A percentile compares a stretch with the other conserved stretches of the same genome.
These are phyloP conservation scores for Domatiomyces catenatus DNA, from an alignment of 2,329 filamentous ascomycete genomes.

Conservation along the genomic window DNA sequence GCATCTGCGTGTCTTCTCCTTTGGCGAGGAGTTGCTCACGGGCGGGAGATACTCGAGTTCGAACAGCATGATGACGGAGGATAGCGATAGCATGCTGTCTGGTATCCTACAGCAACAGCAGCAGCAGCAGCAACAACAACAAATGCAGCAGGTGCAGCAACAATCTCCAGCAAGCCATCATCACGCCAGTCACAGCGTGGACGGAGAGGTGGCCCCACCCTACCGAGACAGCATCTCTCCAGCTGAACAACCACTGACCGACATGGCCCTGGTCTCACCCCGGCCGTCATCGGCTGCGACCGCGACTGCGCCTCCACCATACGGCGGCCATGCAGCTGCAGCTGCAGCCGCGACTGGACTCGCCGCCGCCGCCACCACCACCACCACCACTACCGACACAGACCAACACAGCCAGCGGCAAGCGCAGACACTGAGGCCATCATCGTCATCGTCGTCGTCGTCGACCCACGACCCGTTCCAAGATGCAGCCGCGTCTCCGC, in stretches of 20 bases:
- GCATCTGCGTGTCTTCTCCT: constrained; percentile 16
- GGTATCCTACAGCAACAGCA: background rate
- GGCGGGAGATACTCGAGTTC: constrained; percentile 16
- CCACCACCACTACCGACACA: background rate
- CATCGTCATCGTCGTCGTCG: no score
- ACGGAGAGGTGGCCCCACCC: constrained; percentile 16
- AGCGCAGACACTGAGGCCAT: no score
- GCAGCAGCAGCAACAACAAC: background rate
- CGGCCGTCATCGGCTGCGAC: background rate
- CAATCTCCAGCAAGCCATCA: background rate
- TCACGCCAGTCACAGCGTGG: constrained; percentile 12
- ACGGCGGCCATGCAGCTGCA: background rate
- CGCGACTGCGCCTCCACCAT: background rate
- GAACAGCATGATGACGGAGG: constrained; percentile 16
- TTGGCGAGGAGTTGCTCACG: constrained; percentile 17
- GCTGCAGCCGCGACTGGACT: background rate
- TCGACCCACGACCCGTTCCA: background rate
- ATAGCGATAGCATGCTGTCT: constrained; percentile 12
- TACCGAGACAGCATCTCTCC: constrained; percentile 15
- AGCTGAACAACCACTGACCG: constrained; percentile 1
- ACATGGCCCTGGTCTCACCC: background rate
- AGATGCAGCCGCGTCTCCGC: background rate
- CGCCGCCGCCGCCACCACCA: no score
- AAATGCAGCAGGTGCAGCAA: background rate
- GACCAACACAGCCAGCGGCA: background rate